These are phyloP conservation scores for Neurospora sublineolata DNA, from an alignment of 495 filamentous ascomycete genomes.

Conservation along the genomic window DNA sequence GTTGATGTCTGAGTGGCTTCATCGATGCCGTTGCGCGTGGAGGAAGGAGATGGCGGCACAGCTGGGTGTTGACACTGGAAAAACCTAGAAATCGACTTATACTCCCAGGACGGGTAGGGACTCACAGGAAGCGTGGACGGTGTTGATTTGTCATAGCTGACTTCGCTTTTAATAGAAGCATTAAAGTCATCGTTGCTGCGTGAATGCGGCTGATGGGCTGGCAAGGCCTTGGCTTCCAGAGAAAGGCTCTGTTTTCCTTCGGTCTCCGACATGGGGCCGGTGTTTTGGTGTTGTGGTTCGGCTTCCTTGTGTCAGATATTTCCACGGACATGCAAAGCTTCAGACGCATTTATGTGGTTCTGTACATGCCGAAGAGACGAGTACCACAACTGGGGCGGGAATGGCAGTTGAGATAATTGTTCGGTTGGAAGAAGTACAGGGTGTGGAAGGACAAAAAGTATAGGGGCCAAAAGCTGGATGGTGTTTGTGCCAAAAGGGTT, in stretches of 20 bases:
- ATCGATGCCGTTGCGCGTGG: neutral
- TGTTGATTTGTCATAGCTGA: neutral
- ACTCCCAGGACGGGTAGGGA: neutral
- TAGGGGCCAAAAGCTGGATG: neutral
- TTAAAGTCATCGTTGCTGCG: neutral
- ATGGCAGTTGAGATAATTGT: too few relatives aligned
- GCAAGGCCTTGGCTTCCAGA: neutral
- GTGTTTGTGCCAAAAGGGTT: neutral
- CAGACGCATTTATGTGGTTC: neutral
- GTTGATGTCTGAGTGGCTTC: neutral
- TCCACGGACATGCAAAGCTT: neutral
- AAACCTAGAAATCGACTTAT: too few relatives aligned
- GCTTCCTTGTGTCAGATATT: neutral
- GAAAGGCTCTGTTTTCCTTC: neutral
- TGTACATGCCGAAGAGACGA: neutral
- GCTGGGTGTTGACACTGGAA: neutral
- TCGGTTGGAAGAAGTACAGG: too few relatives aligned
- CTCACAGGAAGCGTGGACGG: neutral
- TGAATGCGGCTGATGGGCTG: neutral
- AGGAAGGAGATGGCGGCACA: neutral
- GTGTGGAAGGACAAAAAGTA: neutral
- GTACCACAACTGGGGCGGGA: too few relatives aligned
- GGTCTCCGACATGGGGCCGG: neutral
- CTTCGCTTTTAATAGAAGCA: neutral
- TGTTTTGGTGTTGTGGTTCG: neutral